Evolutionary conservation across 2,329 filamentous ascomycete species (phyloP), one percentile per base, ranked within the genome.

Genomic region (Epichloe sp.): DNA sequence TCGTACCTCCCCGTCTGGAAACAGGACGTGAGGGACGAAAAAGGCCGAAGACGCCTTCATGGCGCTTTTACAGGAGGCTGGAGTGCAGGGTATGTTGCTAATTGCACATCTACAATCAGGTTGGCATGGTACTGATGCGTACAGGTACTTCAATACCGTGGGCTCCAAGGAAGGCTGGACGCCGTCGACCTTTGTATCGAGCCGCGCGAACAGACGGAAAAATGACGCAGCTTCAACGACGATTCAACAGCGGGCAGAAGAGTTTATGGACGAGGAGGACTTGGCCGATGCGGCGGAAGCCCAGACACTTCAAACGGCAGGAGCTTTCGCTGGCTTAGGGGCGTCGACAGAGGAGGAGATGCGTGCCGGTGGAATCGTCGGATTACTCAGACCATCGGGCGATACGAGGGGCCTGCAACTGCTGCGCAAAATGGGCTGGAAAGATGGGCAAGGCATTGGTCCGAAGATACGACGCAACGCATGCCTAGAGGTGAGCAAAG

Each of bases 191-290:
- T 98, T 97, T 66, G 83, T 95, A 10, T 97, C 91, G 6, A 96
- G 90, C 48, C 85, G 93, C 23, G 72, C 79, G 40, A 88, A 87
- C 60, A 85, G 89, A 51, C 81, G 77, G 56, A 87, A 86, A 62
- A 79, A 86, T 71, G 74, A 72, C 36, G 17, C 57, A 1, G 48
- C 73, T n/a, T 75, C 52, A 5, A 15, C 36, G 31, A 49, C 78
- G 55, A 58, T 69, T 2, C 82, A 86, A 56, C 82, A 86, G 62
- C 80, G 83, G 46, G 61, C 79, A 0, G 89, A 97, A 65, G 90
- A 97, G 63, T 97, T 90, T 60, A 98, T 98, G 93, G 93, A 98
- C 61, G 91, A 95, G 42, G 93, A 98, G 65, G 93, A 98, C 66
- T 73, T 95, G 36, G 86, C 85, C 6, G 89, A 95, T 64, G 86